Evolutionary conservation across 1,139 yeast genomes (phyloP), one percentile per base, ranked within the genome.

Genomic region (Hanseniaspora gamundiae): DNA sequence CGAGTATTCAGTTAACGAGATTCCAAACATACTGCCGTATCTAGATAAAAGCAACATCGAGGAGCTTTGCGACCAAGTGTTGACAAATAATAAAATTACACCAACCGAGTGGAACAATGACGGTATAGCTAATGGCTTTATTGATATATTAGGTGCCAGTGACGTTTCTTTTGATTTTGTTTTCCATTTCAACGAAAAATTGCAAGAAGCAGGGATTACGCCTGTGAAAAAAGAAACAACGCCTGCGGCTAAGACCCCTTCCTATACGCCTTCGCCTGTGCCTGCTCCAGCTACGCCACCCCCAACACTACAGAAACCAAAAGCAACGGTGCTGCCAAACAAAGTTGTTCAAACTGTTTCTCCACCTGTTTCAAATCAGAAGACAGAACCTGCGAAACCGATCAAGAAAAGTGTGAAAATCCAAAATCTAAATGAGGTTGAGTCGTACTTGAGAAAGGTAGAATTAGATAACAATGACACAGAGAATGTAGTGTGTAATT

Each of bases 371-470:
- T 13, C 14, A 10, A 14, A 13, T 3, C 10, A 30, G 8, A 30
- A 14, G 14, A 17, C 35, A 6, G 14, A 11, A 30, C 35, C 14
- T 14, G 5, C 35, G 3, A 30, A 7, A 6, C 14, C 14, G 30
- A 38, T n/a, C 21, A 36, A 19, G 40, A 28, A 24, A 17, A 41
- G 24, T 42, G 35, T 35, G 42, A 39, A 21, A 46, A 39, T 21
- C 35, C 72, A 76, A 45, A 85, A 80, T 43, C 66, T 74, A 27
- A 70, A 69, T 44, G 69, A 70, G 40, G 57, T 83, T 20, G 78
- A 78, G 19, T 69, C 68, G 6, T 64, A 61, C 5, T 56, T 64
- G 16, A 59, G 55, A 28, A 58, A 58, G 38, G 52, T 73, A 24
- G 77, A 71, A 45, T 47, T 68, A 1, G 55, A 55, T 19, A 56